These are phyloP conservation scores for Fraxinus anomala DNA, from an alignment of 257 asterid species.

Conservation along the genomic window DNA sequence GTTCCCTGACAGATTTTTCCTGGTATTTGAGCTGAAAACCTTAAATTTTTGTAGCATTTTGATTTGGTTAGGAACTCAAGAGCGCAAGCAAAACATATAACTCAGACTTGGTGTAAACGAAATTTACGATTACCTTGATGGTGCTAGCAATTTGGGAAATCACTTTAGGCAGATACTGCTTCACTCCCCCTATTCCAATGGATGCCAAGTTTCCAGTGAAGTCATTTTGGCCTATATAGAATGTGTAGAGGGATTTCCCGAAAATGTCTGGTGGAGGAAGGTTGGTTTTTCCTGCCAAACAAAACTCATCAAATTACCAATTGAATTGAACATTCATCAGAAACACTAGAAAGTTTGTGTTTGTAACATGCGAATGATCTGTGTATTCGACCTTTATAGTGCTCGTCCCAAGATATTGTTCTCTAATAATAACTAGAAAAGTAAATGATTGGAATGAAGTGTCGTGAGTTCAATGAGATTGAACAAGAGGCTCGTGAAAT, in stretches of 20 bases:
- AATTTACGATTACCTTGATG: constrained; percentile 46
- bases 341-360: no score
- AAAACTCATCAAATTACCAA: not conserved
- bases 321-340: not conserved
- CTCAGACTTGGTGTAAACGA: not conserved
- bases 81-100: not conserved
- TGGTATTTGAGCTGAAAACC: not conserved
- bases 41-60: not conserved
- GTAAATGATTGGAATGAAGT: no score
- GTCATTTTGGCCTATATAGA: constrained; percentile 75
- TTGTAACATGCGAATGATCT: no score
- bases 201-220: constrained; percentile 47
- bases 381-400: no score
- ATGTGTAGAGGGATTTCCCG: constrained; percentile 58
- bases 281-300: constrained; percentile 34
- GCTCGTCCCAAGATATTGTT: no score
- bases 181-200: constrained; percentile 47
- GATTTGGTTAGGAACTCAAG: not conserved
- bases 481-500: not conserved
- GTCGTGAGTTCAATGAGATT: no score
- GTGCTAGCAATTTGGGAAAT: constrained; percentile 46
- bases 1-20: not conserved
- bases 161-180: constrained; percentile 44
- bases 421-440: no score
- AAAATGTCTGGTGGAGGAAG: constrained; percentile 64